Evolutionary conservation across 192 early-diverging fungal species (phyloP), one percentile per base, ranked within the genome.

Genomic region (Coemansia sp.): DNA sequence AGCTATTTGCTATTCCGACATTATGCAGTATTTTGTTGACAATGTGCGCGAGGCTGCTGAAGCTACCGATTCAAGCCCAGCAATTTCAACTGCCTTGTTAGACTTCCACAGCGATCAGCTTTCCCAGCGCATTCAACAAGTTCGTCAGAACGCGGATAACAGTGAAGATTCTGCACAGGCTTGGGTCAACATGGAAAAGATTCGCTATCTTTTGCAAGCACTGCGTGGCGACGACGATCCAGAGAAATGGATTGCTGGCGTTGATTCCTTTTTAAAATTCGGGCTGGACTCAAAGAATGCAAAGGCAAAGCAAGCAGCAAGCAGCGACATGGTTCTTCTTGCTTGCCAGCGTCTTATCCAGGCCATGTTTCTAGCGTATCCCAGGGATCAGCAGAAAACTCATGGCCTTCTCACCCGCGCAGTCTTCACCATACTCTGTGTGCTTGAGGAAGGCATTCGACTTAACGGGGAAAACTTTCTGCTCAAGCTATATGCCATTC

Each of bases 401-500:
- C 67, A 65, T 40, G 22, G 42, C 36, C 39, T 57, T 40, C 61
- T 76, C 36, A 36, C 42, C 39, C 22, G 72, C 2, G 86, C 66
- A 0, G 39, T 82, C 39, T 82, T 82, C 59, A 68, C 49, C 41
- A 67, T 90, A 0, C 72, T 90, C 6, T 76, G 85, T 12, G 63
- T 98, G 8, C 70, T 98, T 43, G 94, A 96, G 72, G 80, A 80
- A 8, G 93, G 91, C 0, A 76, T 95, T 37, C 71, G 69, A 45
- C 87, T 86, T 41, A 95, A 92, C 84, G 87, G 86, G 49, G 84
- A 87, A 78, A 94, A 91, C 72, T 95, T 89, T 69, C 87, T 93
- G 71, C 90, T 98, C 61, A 95, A 92, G 72, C 86, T 98, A 19
- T 77, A 91, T n/a, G 85, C 95, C 19, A 89, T 95, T 45, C 89